A percentile compares a stretch with the other conserved stretches of the same genome.
Evolutionary conservation across 352 stramenopile genomes (phyloP).

Genomic region (Phytophthora litchii): DNA sequence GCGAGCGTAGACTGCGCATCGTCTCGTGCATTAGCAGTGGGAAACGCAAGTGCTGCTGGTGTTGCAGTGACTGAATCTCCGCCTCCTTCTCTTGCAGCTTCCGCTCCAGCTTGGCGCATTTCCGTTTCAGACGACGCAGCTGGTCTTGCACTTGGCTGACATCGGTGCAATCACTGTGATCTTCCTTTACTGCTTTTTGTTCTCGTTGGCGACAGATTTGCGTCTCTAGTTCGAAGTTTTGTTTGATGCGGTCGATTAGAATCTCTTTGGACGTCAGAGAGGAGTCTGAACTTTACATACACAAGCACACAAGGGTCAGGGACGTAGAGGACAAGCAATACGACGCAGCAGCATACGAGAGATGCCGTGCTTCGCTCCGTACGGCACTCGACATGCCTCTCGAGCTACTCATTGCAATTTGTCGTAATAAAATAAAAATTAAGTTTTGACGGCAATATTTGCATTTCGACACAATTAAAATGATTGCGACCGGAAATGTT

Average conservation of each 20-base stretch:
- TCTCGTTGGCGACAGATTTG: slow-evolving; percentile 52
- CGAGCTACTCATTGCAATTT: background rate
- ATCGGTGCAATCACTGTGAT: slow-evolving; percentile 24
- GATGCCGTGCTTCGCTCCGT: background rate
- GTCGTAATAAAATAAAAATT: background rate
- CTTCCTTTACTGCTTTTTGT: slow-evolving; percentile 34
- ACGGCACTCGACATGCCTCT: background rate
- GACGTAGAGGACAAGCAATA: background rate
- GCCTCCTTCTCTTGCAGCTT: slow-evolving; percentile 64
- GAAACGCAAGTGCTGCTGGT: slow-evolving; percentile 58
- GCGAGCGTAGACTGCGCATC: slow-evolving; percentile 54
- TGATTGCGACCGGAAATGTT: too few relatives aligned
- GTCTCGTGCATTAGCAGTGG: slow-evolving; percentile 69
- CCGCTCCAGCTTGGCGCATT: slow-evolving; percentile 63
- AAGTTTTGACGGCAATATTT: too few relatives aligned
- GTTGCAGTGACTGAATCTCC: slow-evolving; percentile 52
- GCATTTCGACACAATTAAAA: too few relatives aligned
- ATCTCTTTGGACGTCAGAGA: slow-evolving; percentile 30
- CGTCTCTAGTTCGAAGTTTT: slow-evolving; percentile 65
- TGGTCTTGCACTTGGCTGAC: slow-evolving; percentile 48
- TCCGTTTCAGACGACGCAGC: slow-evolving; percentile 52
- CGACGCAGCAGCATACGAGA: slow-evolving; percentile 2
- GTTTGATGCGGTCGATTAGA: slow-evolving; percentile 57
- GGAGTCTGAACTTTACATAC: background rate
- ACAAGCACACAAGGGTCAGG: background rate